Evolutionary conservation across 73 alveolate species (phyloP).

Genomic region (Paramecium tetraurelia): DNA sequence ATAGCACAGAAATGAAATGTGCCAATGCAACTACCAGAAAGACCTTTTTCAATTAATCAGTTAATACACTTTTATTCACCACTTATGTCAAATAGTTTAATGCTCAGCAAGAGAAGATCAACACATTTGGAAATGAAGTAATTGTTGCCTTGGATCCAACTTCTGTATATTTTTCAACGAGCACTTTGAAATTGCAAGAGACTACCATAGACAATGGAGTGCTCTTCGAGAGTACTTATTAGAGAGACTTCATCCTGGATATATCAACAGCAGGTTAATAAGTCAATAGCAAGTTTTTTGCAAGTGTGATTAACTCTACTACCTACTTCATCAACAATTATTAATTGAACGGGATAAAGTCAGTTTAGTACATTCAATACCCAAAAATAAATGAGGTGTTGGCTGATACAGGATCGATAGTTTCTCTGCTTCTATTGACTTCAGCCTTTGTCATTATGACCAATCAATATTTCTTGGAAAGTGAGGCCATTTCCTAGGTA

Average conservation of each 20-base stretch:
- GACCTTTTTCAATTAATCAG: background rate
- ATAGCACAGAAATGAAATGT: background rate
- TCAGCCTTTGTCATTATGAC: background rate
- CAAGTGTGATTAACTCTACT: background rate
- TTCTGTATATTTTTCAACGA: background rate
- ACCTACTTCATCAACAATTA: background rate
- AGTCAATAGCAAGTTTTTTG: background rate
- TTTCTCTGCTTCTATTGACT: background rate
- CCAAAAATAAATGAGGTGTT: conserved; percentile 31
- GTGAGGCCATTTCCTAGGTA: background rate
- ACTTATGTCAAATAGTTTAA: background rate
- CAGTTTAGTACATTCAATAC: background rate
- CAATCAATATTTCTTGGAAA: background rate
- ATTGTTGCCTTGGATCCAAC: background rate
- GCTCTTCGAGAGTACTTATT: background rate
- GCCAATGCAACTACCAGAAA: background rate
- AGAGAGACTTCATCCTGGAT: background rate
- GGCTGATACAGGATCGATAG: conserved; percentile 48
- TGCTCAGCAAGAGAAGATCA: background rate
- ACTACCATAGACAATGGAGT: background rate
- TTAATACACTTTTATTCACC: background rate
- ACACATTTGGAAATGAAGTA: background rate
- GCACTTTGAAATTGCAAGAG: background rate
- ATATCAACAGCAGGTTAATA: background rate
- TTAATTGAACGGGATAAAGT: background rate